Conservation (phyloP, 441 rosid genomes). For the Sinapis alba region DNA sequence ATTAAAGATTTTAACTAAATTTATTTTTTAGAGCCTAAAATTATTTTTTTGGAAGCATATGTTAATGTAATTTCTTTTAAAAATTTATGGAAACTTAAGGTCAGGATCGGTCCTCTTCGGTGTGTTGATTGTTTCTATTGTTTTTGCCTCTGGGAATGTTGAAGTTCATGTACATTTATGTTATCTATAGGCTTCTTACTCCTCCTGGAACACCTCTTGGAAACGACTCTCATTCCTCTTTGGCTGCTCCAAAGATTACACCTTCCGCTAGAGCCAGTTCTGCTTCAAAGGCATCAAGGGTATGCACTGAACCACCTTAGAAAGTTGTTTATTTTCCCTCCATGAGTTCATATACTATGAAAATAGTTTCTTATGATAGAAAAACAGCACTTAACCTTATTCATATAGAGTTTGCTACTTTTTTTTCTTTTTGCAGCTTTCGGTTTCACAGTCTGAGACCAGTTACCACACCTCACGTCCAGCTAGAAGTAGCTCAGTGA, state of each 20-base stretch:
- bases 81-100: no score
- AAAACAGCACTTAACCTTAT: constrained; percentile 9
- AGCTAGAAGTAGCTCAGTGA: constrained; percentile 83
- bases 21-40: no score
- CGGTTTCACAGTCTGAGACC: constrained; percentile 83
- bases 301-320: constrained; percentile 35
- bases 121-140: no score
- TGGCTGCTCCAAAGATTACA: constrained; percentile 57
- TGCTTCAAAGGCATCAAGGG: constrained; percentile 84
- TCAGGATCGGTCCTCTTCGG: no score
- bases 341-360: neutral
- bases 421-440: constrained; percentile 58
- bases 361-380: neutral
- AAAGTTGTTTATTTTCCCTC: neutral
- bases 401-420: no score
- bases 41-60: no score
- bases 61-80: no score
- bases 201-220: constrained; percentile 99
- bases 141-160: neutral
- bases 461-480: constrained; percentile 71
- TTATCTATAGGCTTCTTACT: constrained; percentile 80
- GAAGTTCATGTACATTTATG: neutral
- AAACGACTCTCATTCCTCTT: constrained; percentile 56
- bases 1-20: no score
- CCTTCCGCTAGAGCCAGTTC: constrained; percentile 69